Conservation (phyloP, 2,329 filamentous ascomycete genomes). For the Monosporascus ibericus region DNA sequence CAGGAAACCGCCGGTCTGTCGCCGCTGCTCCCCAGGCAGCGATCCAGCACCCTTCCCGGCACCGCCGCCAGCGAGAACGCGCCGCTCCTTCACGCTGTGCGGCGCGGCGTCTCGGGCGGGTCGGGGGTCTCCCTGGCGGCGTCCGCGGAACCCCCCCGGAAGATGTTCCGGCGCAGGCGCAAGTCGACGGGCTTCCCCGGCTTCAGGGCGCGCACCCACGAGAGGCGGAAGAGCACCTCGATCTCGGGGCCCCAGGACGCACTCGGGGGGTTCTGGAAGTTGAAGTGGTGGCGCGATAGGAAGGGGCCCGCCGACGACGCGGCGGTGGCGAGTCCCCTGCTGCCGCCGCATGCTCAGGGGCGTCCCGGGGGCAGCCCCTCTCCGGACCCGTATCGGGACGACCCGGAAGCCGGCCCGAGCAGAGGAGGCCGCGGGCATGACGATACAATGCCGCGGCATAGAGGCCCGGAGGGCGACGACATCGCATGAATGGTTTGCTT, state of each 20-base stretch:
- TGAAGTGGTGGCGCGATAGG: constrained; percentile 46
- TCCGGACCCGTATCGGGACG: constrained; percentile 2
- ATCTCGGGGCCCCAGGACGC: constrained; percentile 39
- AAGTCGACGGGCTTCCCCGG: constrained; percentile 58
- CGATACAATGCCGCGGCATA: too few species aligned
- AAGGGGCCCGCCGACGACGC: constrained; percentile 8
- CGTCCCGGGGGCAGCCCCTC: background rate
- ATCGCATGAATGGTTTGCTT: too few species aligned
- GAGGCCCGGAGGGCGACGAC: too few species aligned
- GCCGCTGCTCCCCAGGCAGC: constrained; percentile 30
- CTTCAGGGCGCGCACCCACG: constrained; percentile 45
- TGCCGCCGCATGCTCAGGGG: background rate
- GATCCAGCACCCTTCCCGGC: constrained; percentile 43
- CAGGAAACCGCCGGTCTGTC: constrained; percentile 43
- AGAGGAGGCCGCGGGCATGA: too few species aligned
- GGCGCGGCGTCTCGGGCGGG: constrained; percentile 19
- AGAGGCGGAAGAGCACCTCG: constrained; percentile 31
- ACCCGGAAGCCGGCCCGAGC: constrained; percentile 3
- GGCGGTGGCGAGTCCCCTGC: constrained; percentile 7
- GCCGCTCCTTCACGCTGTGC: constrained; percentile 16
- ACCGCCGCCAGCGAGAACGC: constrained; percentile 25
- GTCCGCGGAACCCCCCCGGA: constrained; percentile 18
- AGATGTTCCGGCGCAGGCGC: constrained; percentile 38
- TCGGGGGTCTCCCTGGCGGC: constrained; percentile 20
- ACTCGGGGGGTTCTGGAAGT: constrained; percentile 45